Base-by-base conservation (phyloP, 306 rosid species). In the Cucurbita ficifolia region DNA sequence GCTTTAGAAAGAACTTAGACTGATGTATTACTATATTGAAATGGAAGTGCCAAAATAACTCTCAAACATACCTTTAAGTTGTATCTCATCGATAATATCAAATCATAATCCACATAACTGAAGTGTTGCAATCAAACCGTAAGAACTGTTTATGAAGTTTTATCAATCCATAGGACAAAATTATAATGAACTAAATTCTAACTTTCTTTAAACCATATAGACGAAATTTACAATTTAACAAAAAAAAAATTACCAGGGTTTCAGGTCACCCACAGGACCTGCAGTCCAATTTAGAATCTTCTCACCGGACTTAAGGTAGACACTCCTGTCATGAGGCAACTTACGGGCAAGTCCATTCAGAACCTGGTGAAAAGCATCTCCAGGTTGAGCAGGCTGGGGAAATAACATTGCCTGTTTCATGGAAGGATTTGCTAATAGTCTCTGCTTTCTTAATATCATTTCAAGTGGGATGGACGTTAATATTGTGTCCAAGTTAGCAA, bases 361-460 rank as follows among this genome's bases (percentile, higher is more conserved):
- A 69, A 94, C 96, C 82, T 94, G 98, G 77, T 94, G 98, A 79
- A 94, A 94, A 16, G 97, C 89, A 59, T 94, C 98, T 71, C 98
- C 96, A 0, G 97, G 76, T 77, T 90, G 90, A 2, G 88, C 98
- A 9, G 98, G 98, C 67, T 88, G 90, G 8, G 98, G 98, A 80
- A 94, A 94, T n/a, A 94, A 48, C 98, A 94, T 94, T 0, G 98
- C 98, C 75, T 90, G 97, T 78, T 94, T 94, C 98, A 94, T 94
- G 22, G 98, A 90, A 65, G 98, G 98, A 77, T 94, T 94, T 38
- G 97, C 98, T 68, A 94, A 97, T 79, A 94, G 81, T 76, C 98
- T 89, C 46, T 94, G 98, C 69, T 94, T 94, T 77, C 97, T 88
- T 10, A 94, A 70, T 78, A 94, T 85, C 46, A 89, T 76, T 62